These are phyloP conservation scores for Leishmania major DNA, from an alignment of 208 protist species.

Conservation along the genomic window DNA sequence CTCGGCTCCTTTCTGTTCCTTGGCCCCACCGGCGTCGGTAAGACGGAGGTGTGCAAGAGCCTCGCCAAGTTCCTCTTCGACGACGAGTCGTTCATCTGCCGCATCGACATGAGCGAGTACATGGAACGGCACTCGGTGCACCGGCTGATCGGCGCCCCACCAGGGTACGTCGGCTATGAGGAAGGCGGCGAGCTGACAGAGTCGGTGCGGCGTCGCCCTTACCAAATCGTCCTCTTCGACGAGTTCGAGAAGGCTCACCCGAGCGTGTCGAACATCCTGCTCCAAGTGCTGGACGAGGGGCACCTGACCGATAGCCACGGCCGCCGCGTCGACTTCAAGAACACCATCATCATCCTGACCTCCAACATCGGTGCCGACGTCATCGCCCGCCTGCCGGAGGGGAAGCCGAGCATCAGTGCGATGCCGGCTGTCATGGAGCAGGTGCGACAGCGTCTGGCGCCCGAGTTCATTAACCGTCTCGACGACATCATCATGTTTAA, in stretches of 20 bases:
- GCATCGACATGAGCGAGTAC: conserved; percentile 99
- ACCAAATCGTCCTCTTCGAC: conserved; percentile 98
- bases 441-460: conserved; percentile 92
- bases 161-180: conserved; percentile 99
- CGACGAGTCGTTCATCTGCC: conserved; percentile 95
- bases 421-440: conserved; percentile 86
- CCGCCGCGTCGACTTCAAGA: conserved; percentile 96
- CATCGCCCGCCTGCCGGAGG: conserved; percentile 77
- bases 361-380: conserved; percentile 94
- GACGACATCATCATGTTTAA: conserved; percentile 98
- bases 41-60: conserved; percentile 97
- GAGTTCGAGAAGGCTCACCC: conserved; percentile 99
- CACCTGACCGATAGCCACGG: conserved; percentile 97
- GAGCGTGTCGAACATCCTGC: conserved; percentile 95
- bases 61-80: conserved; percentile 97
- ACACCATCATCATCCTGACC: conserved; percentile 98
- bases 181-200: conserved; percentile 98
- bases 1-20: conserved; percentile 97
- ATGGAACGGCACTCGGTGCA: conserved; percentile 97
- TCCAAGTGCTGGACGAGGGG: conserved; percentile 99
- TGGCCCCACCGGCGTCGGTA: conserved; percentile 95
- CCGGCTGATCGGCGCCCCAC: conserved; percentile 97
- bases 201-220: conserved; percentile 96
- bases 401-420: conserved; percentile 43
- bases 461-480: conserved; percentile 98